Conservation (phyloP, 2,329 filamentous ascomycete genomes). For the Microsporum audouinii region DNA sequence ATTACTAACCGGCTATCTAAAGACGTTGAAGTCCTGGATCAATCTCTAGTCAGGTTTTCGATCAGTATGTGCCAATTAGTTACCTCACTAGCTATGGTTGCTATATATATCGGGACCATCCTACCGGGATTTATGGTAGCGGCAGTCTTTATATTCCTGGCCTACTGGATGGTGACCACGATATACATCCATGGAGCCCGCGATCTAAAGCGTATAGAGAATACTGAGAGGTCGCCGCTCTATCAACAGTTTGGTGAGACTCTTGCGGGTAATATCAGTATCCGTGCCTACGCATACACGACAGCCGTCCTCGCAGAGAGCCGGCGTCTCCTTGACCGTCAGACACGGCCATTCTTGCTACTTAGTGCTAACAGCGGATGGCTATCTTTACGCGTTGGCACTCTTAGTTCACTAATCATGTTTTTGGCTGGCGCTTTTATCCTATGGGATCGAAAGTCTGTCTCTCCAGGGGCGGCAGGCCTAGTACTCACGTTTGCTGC, state of each 20-base stretch:
- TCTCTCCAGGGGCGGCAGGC: not conserved
- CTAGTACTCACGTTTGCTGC: not conserved
- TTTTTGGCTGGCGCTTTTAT: not conserved
- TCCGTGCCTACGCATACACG: not conserved
- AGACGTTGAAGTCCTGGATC: conserved; percentile 76
- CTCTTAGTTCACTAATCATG: not conserved
- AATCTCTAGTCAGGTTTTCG: not conserved
- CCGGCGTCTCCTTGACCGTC: not conserved
- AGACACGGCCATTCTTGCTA: not conserved
- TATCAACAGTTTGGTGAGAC: not conserved
- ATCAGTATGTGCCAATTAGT: not conserved
- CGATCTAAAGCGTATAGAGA: not conserved
- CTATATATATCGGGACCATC: not conserved
- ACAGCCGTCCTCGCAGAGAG: not conserved
- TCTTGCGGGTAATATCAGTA: not conserved
- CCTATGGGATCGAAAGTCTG: not conserved
- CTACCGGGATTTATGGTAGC: not conserved
- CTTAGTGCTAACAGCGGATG: not conserved
- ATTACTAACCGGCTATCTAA: conserved; percentile 87
- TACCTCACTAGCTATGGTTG: not conserved
- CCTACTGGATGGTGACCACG: not conserved
- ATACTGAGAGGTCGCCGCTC: not conserved
- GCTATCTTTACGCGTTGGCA: not conserved
- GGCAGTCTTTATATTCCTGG: not conserved
- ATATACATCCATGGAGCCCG: not conserved